phyloP scores from a whole-genome alignment of 345 rosid genomes.

The Arabis alpina region DNA sequence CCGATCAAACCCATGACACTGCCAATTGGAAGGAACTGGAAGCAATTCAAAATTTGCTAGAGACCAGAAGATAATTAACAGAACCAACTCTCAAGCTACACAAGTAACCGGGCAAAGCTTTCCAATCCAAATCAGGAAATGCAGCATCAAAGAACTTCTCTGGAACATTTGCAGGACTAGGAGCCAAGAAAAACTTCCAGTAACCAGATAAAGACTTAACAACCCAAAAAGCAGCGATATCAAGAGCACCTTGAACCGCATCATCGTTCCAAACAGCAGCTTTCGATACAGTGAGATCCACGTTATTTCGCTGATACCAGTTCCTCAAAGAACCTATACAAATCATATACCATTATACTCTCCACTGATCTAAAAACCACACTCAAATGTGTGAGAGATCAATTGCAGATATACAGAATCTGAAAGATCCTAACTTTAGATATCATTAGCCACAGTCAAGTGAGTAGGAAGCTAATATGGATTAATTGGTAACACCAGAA shows the following conservation, averaged over 20 bases:
- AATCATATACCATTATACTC: constrained; percentile 25
- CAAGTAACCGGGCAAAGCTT: constrained; percentile 68
- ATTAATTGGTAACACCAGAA: background rate
- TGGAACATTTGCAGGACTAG: constrained; percentile 67
- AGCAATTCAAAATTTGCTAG: constrained; percentile 33
- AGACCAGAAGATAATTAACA: background rate
- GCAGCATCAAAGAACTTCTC: constrained; percentile 53
- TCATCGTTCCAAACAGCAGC: constrained; percentile 92
- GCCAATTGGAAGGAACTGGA: constrained; percentile 98
- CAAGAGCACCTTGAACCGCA: constrained; percentile 76
- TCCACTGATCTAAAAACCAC: constrained; percentile 7
- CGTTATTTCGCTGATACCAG: constrained; percentile 84
- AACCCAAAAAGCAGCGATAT: constrained; percentile 79
- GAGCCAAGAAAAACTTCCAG: constrained; percentile 89
- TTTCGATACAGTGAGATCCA: constrained; percentile 62
- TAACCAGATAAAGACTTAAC: constrained; percentile 82
- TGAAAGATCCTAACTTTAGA: constrained; percentile 10
- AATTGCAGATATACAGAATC: constrained; percentile 17
- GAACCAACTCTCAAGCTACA: constrained; percentile 2
- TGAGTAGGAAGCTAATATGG: background rate
- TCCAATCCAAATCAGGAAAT: constrained; percentile 80
- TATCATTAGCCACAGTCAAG: constrained; percentile 7
- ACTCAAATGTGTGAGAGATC: background rate
- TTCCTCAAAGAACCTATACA: constrained; percentile 72
- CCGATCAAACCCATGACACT: constrained; percentile 92